phyloP scores from a whole-genome alignment of 306 rosid species.

The Sindora glabra region DNA sequence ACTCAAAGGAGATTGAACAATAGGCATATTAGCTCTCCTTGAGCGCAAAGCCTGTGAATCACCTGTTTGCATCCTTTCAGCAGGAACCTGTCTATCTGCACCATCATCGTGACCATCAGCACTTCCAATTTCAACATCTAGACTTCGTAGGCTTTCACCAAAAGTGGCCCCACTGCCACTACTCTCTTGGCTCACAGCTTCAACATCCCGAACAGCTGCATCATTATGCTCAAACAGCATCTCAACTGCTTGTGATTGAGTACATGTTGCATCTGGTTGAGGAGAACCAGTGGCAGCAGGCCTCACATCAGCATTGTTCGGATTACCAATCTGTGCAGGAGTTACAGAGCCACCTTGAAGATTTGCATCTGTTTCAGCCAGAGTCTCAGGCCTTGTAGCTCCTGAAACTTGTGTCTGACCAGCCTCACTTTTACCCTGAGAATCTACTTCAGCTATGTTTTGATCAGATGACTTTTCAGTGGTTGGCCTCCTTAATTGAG shows the following conservation, averaged over 20 bases:
- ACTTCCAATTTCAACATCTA: conserved; percentile 97
- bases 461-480: conserved; percentile 56
- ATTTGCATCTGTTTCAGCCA: conserved; percentile 43
- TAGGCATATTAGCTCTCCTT: conserved; percentile 58
- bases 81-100: conserved; percentile 77
- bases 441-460: conserved; percentile 26
- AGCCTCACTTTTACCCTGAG: conserved; percentile 37
- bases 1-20: conserved; percentile 53
- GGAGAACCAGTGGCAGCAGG: conserved; percentile 41
- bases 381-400: conserved; percentile 37
- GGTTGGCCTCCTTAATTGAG: conserved; percentile 72
- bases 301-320: conserved; percentile 31
- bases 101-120: conserved; percentile 97
- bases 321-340: conserved; percentile 23
- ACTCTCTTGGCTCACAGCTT: conserved; percentile 98
- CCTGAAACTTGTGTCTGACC: conserved; percentile 44
- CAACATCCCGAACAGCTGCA: conserved; percentile 70
- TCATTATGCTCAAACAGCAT: conserved; percentile 88
- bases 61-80: conserved; percentile 54
- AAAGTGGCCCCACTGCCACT: conserved; percentile 96
- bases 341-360: conserved; percentile 33
- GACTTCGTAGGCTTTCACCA: conserved; percentile 95
- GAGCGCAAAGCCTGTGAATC: conserved; percentile 73
- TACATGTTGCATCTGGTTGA: conserved; percentile 38
- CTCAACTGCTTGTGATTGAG: conserved; percentile 60